Evolutionary conservation across 1,139 yeast species (phyloP), one percentile per base, ranked within the genome.

Genomic region (Saccharomyces hybrid): DNA sequence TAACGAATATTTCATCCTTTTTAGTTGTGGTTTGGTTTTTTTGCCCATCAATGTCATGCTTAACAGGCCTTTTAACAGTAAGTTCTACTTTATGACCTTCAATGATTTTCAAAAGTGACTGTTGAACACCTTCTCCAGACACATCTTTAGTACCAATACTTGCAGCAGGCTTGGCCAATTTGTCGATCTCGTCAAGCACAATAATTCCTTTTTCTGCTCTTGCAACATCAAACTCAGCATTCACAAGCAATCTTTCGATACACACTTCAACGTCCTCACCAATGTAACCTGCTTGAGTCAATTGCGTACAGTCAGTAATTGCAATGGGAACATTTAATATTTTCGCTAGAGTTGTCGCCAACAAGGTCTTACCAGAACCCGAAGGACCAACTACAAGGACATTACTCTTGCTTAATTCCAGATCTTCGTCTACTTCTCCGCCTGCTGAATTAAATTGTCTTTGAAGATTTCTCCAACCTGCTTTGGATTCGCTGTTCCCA

Each of bases 91-190:
- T 73, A 19, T 80, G 76, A 1, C 84, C 84, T 61, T 80, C 84
- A 38, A 80, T 72, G 47, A 80, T 69, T 59, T 80, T 80, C 56
- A 80, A 62, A 14, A 80, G 61, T 0, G 82, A 78, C 59, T 80
- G 83, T 58, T 80, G 84, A 11, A 80, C 83, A 49, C 83, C 83
- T 65, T 79, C 83, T 9, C 84, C 84, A 0, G 82, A 72, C 6
- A 80, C 80, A 63, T 80, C 84, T 56, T 78, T 76, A 0, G 78
- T 73, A 2, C 81, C 80, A 47, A 71, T 71, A 47, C 70, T 67
- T 26, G 71, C 69, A 1, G 73, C 66, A 5, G 78, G 78, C 57
- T 78, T 77, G 0, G 83, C 76, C 13, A 80, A 61, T 55, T 80
- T 80, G 60, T 80, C 83, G 26, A 79, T 70, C 60, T 80, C 84